Evolutionary conservation across 2,329 filamentous ascomycete genomes (phyloP), one percentile per base, ranked within the genome.

Genomic region (Clarireedia sp.): DNA sequence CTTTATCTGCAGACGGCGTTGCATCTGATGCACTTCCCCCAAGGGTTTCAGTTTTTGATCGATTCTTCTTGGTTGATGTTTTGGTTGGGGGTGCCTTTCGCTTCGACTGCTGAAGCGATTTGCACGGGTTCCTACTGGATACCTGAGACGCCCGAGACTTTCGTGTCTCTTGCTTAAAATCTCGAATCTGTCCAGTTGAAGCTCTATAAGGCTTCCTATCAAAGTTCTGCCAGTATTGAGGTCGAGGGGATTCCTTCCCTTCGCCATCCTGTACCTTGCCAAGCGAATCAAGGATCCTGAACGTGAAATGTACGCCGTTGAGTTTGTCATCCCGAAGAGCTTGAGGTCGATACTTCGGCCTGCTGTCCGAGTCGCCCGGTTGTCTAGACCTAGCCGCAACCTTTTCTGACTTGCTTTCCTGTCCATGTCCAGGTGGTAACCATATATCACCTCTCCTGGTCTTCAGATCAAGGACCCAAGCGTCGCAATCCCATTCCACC

Each of bases 401-500:
- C 57, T 56, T 64, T 43, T 40, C 54, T 3, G 29, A 51, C 29
- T 61, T 57, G 6, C 44, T 56, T 16, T 57, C 57, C 17, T 60
- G 51, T 6, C 44, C 47, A 3, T 56, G 53, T 19, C 64, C 64
- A 53, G 64, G 64, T 37, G 66, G 63, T 17, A 64, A 47, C 67
- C 66, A 69, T 17, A 70, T 63, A 55, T 70, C 67, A 21, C 48
- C 56, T 51, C 64, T 59, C 40, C 67, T 62, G 26, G 62, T 52
- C 46, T 65, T 67, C 48, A 89, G 67, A 63, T 87, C 82, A 9
- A 75, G 69, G 0, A 89, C 84, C 85, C 85, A 89, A 3, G 80
- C 80, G 62, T 89, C 86, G 57, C 85, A 89, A 64, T 89, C 85
- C 84, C 84, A 87, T 59, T 86, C 77, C 1, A 89, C 77, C 80